Conservation (phyloP, 2,329 filamentous ascomycete species). For the Cladosporium velox region DNA sequence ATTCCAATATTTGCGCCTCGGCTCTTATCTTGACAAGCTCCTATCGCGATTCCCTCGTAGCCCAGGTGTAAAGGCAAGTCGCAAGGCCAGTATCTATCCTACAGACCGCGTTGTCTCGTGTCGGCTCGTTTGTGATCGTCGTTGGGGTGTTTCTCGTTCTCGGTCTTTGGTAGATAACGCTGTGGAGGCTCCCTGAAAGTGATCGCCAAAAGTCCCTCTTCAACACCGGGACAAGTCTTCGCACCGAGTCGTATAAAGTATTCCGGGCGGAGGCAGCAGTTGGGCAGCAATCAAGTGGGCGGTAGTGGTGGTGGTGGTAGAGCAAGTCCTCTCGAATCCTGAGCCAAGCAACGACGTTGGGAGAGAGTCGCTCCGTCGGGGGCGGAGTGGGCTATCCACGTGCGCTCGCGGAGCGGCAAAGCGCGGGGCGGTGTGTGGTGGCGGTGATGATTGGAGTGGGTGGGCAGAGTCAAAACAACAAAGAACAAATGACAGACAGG, state of each 20-base stretch:
- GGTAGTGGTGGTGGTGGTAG: background rate
- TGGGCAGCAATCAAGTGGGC: background rate
- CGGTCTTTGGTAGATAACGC: background rate
- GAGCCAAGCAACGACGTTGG: slow-evolving; percentile 9
- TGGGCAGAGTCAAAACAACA: background rate
- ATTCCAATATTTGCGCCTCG: slow-evolving; percentile 14
- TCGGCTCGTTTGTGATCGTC: background rate
- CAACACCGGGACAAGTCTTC: background rate
- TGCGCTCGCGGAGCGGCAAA: slow-evolving; percentile 1
- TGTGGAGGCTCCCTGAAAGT: background rate
- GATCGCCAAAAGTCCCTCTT: background rate
- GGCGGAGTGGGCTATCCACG: slow-evolving; percentile 8
- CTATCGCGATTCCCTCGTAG: background rate
- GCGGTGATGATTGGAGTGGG: background rate
- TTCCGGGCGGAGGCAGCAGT: background rate
- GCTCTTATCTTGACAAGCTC: slow-evolving; percentile 8
- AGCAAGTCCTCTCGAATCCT: background rate
- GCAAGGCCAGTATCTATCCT: background rate
- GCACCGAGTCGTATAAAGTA: background rate
- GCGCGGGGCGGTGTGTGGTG: background rate
- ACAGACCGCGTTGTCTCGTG: background rate
- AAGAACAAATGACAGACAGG: background rate
- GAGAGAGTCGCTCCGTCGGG: slow-evolving; percentile 6
- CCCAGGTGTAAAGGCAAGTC: background rate
- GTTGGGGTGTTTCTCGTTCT: background rate